Conservation (phyloP, 305 asterid genomes). For the Salvia sclarea region DNA sequence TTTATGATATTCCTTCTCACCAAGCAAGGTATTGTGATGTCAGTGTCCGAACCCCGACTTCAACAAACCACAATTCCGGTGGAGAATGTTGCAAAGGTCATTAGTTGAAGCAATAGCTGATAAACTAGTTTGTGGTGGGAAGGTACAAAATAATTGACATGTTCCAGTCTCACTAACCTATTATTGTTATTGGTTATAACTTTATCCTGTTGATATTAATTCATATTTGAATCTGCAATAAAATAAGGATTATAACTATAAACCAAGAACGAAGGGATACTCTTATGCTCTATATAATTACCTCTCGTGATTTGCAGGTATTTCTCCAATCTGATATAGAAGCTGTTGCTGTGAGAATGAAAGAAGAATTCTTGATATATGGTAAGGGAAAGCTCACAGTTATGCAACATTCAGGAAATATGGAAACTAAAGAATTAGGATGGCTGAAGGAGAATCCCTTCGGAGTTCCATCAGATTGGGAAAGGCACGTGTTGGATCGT, state of each 20-base stretch:
- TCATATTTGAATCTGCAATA: neutral
- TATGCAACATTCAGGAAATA: conserved; percentile 32
- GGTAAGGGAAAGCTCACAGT: conserved; percentile 64
- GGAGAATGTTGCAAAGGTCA: conserved; percentile 89
- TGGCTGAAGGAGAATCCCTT: conserved; percentile 85
- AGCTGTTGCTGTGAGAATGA: conserved; percentile 74
- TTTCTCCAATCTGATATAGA: conserved; percentile 90
- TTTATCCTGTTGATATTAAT: neutral
- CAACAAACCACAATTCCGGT: conserved; percentile 73
- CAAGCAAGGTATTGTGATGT: conserved; percentile 27
- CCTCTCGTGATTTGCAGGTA: conserved; percentile 51
- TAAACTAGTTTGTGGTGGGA: conserved; percentile 58
- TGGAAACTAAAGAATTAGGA: conserved; percentile 24
- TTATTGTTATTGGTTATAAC: neutral
- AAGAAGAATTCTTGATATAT: conserved; percentile 55
- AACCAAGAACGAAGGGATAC: neutral
- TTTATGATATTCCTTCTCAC: conserved; percentile 17
- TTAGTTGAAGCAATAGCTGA: conserved; percentile 82
- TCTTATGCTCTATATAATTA: neutral
- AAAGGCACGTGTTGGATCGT: conserved; percentile 72
- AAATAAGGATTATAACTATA: neutral
- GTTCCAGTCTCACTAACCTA: neutral
- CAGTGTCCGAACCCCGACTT: conserved; percentile 99
- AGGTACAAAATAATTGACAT: conserved; percentile 47
- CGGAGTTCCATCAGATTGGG: conserved; percentile 91